A percentile compares a stretch with the other conserved stretches of the same genome.
These are phyloP conservation scores for Acanthamoeba lugdunensis DNA, from an alignment of 208 protist species.

Conservation along the genomic window DNA sequence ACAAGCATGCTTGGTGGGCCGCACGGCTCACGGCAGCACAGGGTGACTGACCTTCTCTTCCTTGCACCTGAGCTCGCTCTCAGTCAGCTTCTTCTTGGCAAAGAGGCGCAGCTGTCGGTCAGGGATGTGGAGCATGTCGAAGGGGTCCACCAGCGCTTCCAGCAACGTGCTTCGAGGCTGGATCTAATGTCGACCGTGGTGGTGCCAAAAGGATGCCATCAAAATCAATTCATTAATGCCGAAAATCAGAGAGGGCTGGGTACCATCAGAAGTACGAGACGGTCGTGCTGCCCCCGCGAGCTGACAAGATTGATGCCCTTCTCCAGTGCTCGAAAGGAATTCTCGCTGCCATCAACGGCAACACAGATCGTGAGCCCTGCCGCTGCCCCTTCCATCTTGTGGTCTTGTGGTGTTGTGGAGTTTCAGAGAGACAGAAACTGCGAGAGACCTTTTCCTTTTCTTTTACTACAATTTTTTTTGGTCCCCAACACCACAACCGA, in stretches of 20 bases:
- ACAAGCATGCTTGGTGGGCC: not conserved
- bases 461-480: too few species aligned
- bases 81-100: constrained; percentile 60
- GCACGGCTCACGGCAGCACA: too few species aligned
- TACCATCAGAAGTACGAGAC: constrained; percentile 42
- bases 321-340: constrained; percentile 49
- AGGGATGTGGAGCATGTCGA: constrained; percentile 67
- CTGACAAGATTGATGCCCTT: not conserved
- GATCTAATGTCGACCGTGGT: not conserved
- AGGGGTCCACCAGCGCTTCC: constrained; percentile 58
- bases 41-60: constrained; percentile 10
- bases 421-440: too few species aligned
- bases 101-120: constrained; percentile 69
- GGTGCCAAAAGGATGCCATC: not conserved
- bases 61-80: constrained; percentile 48
- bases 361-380: constrained; percentile 5
- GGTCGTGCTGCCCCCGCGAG: not conserved
- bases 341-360: constrained; percentile 52
- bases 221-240: not conserved
- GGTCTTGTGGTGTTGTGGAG: too few species aligned
- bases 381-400: too few species aligned
- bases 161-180: constrained; percentile 9
- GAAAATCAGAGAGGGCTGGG: not conserved
- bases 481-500: too few species aligned
- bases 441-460: too few species aligned